Evolutionary conservation across 2,329 filamentous ascomycete species (phyloP), one percentile per base, ranked within the genome.

Genomic region (Neofusicoccum laricinum): DNA sequence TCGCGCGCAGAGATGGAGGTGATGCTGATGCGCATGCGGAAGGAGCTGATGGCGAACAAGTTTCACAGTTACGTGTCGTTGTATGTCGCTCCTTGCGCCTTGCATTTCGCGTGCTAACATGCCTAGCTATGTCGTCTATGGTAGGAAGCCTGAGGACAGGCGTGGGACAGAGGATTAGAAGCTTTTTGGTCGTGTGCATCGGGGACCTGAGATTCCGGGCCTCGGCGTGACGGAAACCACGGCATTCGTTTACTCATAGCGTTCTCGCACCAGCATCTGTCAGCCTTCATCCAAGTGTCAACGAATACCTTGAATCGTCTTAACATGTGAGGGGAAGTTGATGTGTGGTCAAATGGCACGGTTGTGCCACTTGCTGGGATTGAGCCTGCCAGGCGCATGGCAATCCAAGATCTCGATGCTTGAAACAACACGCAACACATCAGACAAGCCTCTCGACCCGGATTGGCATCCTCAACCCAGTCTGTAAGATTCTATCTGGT

Each of bases 21-120:
- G 30, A 48, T 64, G 32, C 41, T 58, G 14, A 64, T 57, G 50
- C 40, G 62, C 30, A 64, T 64, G 50, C 40, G 43, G 2, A 58
- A 64, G n/a, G 50, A 64, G n/a, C 21, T 57, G 32, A 57, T 58
- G 62, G 51, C 62, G 3, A 64, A 64, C 41, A 64, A 49, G 21
- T 57, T 58, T 36, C 62, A 64, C 21, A 57, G 62, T 19, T 64
- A 64, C 25, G 51, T 64, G 1, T 64, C 62, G 12, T 57, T 64
- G 53, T 58, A 32, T 6, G 53, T 30, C 21, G 8, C 4, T 5
- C 15, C 11, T 2, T 17, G 17, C 10, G 1, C 38, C n/a, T 10
- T 10, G 8, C 14, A 32, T 11, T 17, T 11, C 3, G 36, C 12
- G 12, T 3, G 3, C 53, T 17, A 4, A 17, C 10, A 14, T 8